phyloP scores from a whole-genome alignment of 805 yeast genomes.

The Yamadazyma tumulicola region DNA sequence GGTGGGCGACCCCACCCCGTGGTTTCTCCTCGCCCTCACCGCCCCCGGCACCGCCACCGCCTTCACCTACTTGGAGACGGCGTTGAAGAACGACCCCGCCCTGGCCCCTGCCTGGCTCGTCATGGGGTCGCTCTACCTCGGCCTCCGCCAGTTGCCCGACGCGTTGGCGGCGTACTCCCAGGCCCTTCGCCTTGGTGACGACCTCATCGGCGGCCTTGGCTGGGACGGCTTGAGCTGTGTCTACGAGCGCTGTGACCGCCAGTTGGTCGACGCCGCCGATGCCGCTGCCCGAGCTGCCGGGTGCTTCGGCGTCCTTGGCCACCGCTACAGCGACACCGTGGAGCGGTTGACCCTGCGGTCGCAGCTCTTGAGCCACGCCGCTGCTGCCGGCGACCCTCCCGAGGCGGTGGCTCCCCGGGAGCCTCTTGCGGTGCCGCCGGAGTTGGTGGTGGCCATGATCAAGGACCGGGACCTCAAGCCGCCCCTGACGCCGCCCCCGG shows the following conservation, averaged over 20 bases:
- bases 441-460: not conserved
- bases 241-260: conserved; percentile 61
- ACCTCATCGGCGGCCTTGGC: conserved; percentile 52
- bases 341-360: conserved; percentile 22
- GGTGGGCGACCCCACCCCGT: conserved; percentile 49
- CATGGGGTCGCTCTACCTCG: conserved; percentile 58
- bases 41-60: conserved; percentile 47
- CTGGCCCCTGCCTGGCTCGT: conserved; percentile 66
- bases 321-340: conserved; percentile 16
- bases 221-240: conserved; percentile 66
- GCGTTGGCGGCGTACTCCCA: conserved; percentile 67
- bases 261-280: conserved; percentile 55
- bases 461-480: not conserved
- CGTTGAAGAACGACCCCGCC: conserved; percentile 49
- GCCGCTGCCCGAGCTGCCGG: conserved; percentile 35
- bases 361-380: not conserved
- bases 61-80: conserved; percentile 53
- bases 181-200: conserved; percentile 51
- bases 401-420: not conserved
- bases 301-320: not conserved
- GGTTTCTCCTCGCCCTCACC: conserved; percentile 54
- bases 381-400: not conserved
- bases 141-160: conserved; percentile 58
- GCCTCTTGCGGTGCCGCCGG: not conserved
- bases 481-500: not conserved